These are phyloP conservation scores for Neoarthrinium moseri DNA, from an alignment of 2,329 filamentous ascomycete species.

Conservation along the genomic window DNA sequence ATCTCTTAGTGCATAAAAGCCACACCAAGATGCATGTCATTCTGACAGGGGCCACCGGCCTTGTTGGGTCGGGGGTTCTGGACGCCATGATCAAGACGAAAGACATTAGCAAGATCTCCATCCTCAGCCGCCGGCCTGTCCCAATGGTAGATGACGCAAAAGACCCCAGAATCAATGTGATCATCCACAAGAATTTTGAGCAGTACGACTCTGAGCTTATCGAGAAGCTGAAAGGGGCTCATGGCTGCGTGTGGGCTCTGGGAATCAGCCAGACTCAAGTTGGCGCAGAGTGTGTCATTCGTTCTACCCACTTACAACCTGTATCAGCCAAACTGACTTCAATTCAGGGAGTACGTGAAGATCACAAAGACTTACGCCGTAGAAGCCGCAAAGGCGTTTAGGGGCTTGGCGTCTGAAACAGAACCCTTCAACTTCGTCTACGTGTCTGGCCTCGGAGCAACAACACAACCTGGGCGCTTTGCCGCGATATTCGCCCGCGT, in stretches of 20 bases:
- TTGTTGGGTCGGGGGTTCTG: slow-evolving; percentile 61
- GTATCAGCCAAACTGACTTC: neutral
- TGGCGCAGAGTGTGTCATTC: slow-evolving; percentile 46
- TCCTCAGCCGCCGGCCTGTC: slow-evolving; percentile 53
- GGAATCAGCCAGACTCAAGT: slow-evolving; percentile 64
- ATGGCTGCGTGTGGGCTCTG: slow-evolving; percentile 72
- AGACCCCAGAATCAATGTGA: slow-evolving; percentile 62
- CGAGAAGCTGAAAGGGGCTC: slow-evolving; percentile 58
- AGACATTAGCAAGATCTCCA: slow-evolving; percentile 62
- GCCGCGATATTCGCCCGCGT: slow-evolving; percentile 59
- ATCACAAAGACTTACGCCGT: slow-evolving; percentile 69
- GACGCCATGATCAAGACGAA: slow-evolving; percentile 59
- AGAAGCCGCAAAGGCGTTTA: slow-evolving; percentile 60
- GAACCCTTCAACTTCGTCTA: slow-evolving; percentile 68
- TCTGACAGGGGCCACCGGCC: slow-evolving; percentile 66
- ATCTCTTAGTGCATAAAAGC: too few species aligned
- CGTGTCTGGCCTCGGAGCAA: slow-evolving; percentile 65
- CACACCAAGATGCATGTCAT: slow-evolving; percentile 63
- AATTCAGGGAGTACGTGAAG: slow-evolving; percentile 55
- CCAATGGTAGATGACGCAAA: slow-evolving; percentile 56
- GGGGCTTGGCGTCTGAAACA: slow-evolving; percentile 24
- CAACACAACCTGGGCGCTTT: slow-evolving; percentile 52
- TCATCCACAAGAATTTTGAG: slow-evolving; percentile 67
- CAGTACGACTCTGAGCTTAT: slow-evolving; percentile 59
- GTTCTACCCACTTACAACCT: neutral